These are phyloP conservation scores for Calonectria montana DNA, from an alignment of 2,329 filamentous ascomycete genomes.

Conservation along the genomic window DNA sequence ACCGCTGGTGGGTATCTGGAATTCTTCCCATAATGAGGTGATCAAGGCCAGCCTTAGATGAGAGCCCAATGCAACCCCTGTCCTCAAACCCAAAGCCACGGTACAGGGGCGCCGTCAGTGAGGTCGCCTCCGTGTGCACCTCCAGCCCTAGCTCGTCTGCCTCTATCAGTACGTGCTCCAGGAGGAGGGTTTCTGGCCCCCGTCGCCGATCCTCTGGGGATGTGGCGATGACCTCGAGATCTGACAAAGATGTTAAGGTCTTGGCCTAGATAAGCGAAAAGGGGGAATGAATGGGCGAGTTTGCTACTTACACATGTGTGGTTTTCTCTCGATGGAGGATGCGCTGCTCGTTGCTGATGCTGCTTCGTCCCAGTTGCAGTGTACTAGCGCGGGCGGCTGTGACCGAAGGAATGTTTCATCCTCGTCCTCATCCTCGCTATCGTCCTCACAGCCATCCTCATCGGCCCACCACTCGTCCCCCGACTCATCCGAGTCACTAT, in stretches of 20 bases:
- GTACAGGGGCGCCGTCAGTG: not conserved
- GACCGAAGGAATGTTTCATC: not conserved
- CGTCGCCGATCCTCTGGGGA: not conserved
- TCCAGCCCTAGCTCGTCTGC: not conserved
- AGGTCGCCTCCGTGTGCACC: not conserved
- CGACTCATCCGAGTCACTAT: not conserved
- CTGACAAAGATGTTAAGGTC: not conserved
- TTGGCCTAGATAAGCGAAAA: not conserved
- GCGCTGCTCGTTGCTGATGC: not conserved
- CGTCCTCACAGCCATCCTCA: not conserved
- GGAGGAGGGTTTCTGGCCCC: conserved; percentile 3
- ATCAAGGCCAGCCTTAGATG: not conserved
- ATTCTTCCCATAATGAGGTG: not conserved
- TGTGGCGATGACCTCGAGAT: conserved; percentile 11
- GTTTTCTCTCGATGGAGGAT: not conserved
- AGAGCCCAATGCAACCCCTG: not conserved
- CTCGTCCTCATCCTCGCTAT: not conserved
- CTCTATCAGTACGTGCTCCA: conserved; percentile 1
- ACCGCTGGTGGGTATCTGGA: conserved; percentile 1
- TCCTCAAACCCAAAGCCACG: conserved; percentile 9
- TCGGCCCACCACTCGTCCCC: not conserved
- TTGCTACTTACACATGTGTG: not conserved
- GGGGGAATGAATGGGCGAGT: not conserved
- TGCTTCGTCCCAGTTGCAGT: not conserved
- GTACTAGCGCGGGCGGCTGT: not conserved